Evolutionary conservation across 1,284 basidiomycete genomes (phyloP).

Genomic region (Puccinia sorghi): DNA sequence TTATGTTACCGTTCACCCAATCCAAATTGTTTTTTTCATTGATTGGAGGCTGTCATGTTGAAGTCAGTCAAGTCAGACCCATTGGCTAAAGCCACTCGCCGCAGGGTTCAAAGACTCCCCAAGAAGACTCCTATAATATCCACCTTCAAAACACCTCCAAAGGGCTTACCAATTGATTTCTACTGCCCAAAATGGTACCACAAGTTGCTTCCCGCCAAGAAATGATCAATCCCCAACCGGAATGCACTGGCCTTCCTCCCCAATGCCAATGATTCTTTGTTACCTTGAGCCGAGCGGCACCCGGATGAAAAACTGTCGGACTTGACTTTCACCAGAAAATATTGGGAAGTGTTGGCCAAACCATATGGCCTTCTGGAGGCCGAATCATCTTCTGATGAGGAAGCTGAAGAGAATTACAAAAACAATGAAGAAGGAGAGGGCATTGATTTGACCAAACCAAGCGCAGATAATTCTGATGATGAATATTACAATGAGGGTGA

Average conservation of each 20-base stretch:
- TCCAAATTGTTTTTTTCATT: slow-evolving; percentile 7
- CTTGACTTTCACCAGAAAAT: slow-evolving; percentile 15
- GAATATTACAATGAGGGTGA: slow-evolving; percentile 21
- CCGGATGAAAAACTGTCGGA: slow-evolving; percentile 30
- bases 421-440: neutral
- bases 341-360: slow-evolving; percentile 5
- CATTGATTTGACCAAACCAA: slow-evolving; percentile 11
- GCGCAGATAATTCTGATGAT: neutral
- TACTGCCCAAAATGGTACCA: slow-evolving; percentile 23
- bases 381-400: neutral
- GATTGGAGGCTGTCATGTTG: slow-evolving; percentile 21
- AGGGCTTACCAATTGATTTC: slow-evolving; percentile 27
- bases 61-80: neutral
- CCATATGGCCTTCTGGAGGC: slow-evolving; percentile 5
- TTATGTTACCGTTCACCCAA: slow-evolving; percentile 21
- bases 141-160: slow-evolving; percentile 7
- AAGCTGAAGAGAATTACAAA: neutral
- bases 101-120: slow-evolving; percentile 24
- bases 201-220: neutral
- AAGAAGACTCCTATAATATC: neutral
- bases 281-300: neutral
- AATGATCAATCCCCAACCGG: neutral
- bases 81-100: neutral
- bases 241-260: slow-evolving; percentile 2
- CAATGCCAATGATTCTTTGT: slow-evolving; percentile 17